phyloP scores from a whole-genome alignment of 805 yeast genomes.

The Metschnikowia kofuensis region DNA sequence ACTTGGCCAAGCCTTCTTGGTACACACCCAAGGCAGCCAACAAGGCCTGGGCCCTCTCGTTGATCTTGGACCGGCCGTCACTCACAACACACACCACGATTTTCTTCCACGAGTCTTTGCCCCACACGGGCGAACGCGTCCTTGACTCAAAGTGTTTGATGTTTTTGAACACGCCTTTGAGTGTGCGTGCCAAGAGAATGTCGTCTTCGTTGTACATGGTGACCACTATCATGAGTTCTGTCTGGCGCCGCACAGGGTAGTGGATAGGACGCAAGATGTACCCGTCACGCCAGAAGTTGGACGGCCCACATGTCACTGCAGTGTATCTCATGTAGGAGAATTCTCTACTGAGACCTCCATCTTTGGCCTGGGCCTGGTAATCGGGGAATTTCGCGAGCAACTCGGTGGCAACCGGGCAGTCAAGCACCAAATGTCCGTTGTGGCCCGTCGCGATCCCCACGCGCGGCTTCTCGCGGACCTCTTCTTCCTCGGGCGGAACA shows the following conservation, averaged over 20 bases:
- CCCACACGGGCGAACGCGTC: conserved; percentile 46
- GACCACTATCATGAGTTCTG: conserved; percentile 59
- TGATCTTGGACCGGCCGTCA: conserved; percentile 66
- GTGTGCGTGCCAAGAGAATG: conserved; percentile 54
- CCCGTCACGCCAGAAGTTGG: conserved; percentile 54
- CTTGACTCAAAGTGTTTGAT: conserved; percentile 54
- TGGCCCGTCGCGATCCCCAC: conserved; percentile 28
- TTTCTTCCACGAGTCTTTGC: conserved; percentile 54
- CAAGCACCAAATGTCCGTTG: conserved; percentile 77
- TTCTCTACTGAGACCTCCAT: conserved; percentile 47
- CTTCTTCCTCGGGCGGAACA: conserved; percentile 35
- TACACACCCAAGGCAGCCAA: conserved; percentile 64
- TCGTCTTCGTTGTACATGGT: conserved; percentile 72
- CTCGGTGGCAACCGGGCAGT: conserved; percentile 81
- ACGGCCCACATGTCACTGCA: conserved; percentile 71
- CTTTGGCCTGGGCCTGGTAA: conserved; percentile 29
- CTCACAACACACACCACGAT: conserved; percentile 60
- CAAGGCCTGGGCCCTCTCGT: conserved; percentile 59
- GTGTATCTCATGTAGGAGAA: conserved; percentile 59
- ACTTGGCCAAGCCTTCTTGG: conserved; percentile 64
- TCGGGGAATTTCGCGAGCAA: conserved; percentile 48
- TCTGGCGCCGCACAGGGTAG: conserved; percentile 50
- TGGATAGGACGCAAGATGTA: conserved; percentile 55
- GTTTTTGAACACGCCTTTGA: conserved; percentile 63
- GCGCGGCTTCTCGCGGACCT: conserved; percentile 30